Conservation (phyloP, 2,329 filamentous ascomycete species). For the Pseudogymnoascus pannorum region DNA sequence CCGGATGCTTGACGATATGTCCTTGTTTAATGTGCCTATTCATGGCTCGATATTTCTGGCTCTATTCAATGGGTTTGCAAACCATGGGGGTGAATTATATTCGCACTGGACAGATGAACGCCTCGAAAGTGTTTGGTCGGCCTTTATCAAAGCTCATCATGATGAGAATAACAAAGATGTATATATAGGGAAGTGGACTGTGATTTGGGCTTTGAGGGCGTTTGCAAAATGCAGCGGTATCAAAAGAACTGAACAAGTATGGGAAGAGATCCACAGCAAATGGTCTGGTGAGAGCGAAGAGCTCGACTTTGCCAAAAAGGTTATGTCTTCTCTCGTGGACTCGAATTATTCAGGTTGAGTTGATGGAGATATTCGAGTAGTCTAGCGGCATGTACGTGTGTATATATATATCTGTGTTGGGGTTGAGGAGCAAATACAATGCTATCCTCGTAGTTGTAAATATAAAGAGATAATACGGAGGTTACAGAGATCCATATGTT, state of each 20-base stretch:
- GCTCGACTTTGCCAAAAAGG: constrained; percentile 23
- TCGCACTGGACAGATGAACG: constrained; percentile 65
- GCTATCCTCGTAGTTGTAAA: constrained; percentile 1
- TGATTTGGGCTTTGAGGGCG: constrained; percentile 53
- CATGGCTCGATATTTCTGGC: constrained; percentile 72
- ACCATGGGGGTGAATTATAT: constrained; percentile 58
- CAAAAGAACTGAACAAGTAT: constrained; percentile 21
- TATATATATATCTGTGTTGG: not conserved
- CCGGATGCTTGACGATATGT: constrained; percentile 75
- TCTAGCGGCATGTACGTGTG: not conserved
- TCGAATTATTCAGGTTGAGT: not conserved
- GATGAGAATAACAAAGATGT: constrained; percentile 35
- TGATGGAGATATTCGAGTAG: not conserved
- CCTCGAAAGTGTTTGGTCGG: constrained; percentile 61
- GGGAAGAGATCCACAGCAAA: constrained; percentile 25
- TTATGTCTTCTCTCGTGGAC: constrained; percentile 19
- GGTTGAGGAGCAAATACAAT: not conserved
- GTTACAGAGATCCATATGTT: not conserved
- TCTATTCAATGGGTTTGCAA: constrained; percentile 74
- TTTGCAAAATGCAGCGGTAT: constrained; percentile 43
- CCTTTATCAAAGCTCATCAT: constrained; percentile 52
- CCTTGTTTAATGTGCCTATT: constrained; percentile 55
- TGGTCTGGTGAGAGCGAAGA: constrained; percentile 28
- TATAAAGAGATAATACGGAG: not conserved
- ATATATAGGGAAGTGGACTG: constrained; percentile 53